Evolutionary conservation across 2,329 filamentous ascomycete genomes (phyloP).

Genomic region (Colletotrichum tofieldiae): DNA sequence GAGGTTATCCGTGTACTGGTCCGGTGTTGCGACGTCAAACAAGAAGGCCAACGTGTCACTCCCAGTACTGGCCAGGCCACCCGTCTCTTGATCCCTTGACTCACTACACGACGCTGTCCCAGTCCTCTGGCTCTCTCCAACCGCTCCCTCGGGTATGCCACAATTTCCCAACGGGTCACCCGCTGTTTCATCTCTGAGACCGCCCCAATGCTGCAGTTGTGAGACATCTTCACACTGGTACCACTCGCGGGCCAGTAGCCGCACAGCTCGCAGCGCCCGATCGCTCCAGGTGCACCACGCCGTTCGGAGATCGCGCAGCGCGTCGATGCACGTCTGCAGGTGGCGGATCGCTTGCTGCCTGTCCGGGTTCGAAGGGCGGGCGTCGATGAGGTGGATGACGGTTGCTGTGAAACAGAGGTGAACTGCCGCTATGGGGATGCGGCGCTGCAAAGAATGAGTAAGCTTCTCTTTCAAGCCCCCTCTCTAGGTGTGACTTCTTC

Average conservation of each 20-base stretch:
- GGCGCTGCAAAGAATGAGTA: conserved; percentile 31
- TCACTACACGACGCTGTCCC: not conserved
- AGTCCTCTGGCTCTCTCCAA: not conserved
- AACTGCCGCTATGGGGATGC: conserved; percentile 45
- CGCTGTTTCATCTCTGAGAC: not conserved
- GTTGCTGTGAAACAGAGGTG: conserved; percentile 43
- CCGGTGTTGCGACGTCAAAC: conserved; percentile 19
- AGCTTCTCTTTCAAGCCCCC: no score
- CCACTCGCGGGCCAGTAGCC: conserved; percentile 43
- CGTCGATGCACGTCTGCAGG: conserved; percentile 42
- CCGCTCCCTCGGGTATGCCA: not conserved
- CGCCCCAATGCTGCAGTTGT: conserved; percentile 21
- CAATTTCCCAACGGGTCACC: not conserved
- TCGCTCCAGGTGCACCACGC: conserved; percentile 44
- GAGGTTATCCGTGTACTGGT: conserved; percentile 25
- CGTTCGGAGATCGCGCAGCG: conserved; percentile 36
- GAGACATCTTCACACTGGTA: conserved; percentile 41
- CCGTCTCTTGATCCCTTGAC: not conserved
- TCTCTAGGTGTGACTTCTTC: not conserved
- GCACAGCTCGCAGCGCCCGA: conserved; percentile 37
- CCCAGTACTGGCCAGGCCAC: not conserved
- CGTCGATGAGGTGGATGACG: conserved; percentile 45
- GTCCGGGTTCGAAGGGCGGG: conserved; percentile 37
- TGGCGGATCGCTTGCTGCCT: conserved; percentile 37
- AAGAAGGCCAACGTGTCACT: conserved; percentile 4